Conservation (phyloP, 78 protist species). For the Protostelium mycophagum region DNA sequence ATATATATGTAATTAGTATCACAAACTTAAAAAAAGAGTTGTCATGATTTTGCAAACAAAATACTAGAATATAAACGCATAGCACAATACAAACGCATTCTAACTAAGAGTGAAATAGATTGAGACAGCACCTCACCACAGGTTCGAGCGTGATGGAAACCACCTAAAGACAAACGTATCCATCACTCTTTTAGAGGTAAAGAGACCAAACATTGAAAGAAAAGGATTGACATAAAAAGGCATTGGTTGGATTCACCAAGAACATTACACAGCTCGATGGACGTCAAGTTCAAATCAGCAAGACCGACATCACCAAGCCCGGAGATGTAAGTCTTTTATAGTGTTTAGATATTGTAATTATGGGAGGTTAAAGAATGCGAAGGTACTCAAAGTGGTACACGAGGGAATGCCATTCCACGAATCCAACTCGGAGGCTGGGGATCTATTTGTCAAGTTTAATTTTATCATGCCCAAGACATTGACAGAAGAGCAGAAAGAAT, state of each 20-base stretch:
- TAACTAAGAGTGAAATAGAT: not conserved
- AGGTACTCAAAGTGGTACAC: conserved; percentile 1
- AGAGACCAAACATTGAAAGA: too few relatives aligned
- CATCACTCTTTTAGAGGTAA: conserved; percentile 45
- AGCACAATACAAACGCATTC: too few relatives aligned
- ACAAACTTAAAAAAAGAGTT: too few relatives aligned
- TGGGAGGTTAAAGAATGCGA: too few relatives aligned
- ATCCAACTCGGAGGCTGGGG: conserved; percentile 47
- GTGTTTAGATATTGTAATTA: too few relatives aligned
- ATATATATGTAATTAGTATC: too few relatives aligned
- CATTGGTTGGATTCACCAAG: conserved; percentile 50
- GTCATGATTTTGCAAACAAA: too few relatives aligned
- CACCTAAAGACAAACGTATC: conserved; percentile 23
- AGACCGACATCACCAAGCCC: conserved; percentile 31
- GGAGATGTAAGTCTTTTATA: conserved; percentile 24
- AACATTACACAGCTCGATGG: conserved; percentile 35
- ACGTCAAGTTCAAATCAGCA: conserved; percentile 21
- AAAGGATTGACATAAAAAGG: not conserved
- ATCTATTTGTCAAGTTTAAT: conserved; percentile 31
- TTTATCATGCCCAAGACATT: conserved; percentile 34
- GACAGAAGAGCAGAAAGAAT: conserved; percentile 26
- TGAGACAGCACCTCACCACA: conserved; percentile 26
- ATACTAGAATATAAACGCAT: too few relatives aligned
- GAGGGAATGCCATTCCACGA: conserved; percentile 63
- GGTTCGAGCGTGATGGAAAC: conserved; percentile 39